These are phyloP conservation scores for Picea sitchensis DNA, from an alignment of 75 land plant genomes.

Conservation along the genomic window DNA sequence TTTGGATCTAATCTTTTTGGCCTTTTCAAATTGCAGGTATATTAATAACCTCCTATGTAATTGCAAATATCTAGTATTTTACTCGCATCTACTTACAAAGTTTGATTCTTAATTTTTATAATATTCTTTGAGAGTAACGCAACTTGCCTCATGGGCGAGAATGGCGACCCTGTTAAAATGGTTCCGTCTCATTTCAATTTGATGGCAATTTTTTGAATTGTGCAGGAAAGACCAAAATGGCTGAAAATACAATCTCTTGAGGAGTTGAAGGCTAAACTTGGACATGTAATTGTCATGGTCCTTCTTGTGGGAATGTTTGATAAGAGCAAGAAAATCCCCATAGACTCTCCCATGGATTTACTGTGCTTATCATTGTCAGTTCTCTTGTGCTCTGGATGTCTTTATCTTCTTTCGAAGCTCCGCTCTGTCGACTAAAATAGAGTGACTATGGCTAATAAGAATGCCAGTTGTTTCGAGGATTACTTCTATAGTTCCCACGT, in stretches of 20 bases:
- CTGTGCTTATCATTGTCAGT: conserved; percentile 72
- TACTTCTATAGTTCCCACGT: too few species aligned
- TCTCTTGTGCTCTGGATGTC: conserved; percentile 59
- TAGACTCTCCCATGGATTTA: conserved; percentile 52
- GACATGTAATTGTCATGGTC: conserved; percentile 91
- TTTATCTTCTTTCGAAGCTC: conserved; percentile 69
- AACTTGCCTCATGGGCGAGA: not conserved
- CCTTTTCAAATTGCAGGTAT: conserved; percentile 62
- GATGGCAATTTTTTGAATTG: not conserved
- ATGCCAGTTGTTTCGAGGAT: not conserved
- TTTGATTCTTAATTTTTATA: not conserved
- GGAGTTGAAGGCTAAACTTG: conserved; percentile 83
- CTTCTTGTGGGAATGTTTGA: conserved; percentile 85
- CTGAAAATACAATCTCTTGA: conserved; percentile 67
- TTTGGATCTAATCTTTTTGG: conserved; percentile 72
- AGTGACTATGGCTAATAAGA: not conserved
- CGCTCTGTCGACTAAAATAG: not conserved
- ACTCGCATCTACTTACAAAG: not conserved
- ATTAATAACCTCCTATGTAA: not conserved
- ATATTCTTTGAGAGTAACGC: not conserved
- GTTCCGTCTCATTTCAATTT: not conserved
- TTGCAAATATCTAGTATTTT: not conserved
- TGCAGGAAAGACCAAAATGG: conserved; percentile 82
- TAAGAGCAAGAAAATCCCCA: conserved; percentile 75
- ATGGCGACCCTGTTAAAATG: not conserved